phyloP scores from a whole-genome alignment of 345 rosid species.

The Camelina hispida region DNA sequence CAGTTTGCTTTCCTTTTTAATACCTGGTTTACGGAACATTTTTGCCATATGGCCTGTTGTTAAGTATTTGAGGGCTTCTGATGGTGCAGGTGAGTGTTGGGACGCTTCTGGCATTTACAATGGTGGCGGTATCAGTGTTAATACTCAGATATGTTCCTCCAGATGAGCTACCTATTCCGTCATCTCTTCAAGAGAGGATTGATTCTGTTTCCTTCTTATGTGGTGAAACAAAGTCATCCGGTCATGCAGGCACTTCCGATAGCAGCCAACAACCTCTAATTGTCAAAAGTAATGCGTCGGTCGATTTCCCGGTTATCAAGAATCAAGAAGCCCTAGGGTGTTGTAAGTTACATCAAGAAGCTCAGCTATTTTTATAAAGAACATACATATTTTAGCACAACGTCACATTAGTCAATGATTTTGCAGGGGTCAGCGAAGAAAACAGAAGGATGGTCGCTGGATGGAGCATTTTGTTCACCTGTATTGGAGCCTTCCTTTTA shows the following conservation, averaged over 20 bases:
- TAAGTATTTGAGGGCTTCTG: conserved; percentile 24
- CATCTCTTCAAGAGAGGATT: conserved; percentile 77
- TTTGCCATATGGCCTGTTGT: not conserved
- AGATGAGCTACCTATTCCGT: conserved; percentile 80
- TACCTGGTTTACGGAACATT: not conserved
- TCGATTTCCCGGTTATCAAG: conserved; percentile 50
- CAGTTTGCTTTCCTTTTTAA: not conserved
- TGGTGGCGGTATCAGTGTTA: conserved; percentile 93
- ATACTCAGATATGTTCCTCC: conserved; percentile 96
- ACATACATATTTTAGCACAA: conserved; percentile 17
- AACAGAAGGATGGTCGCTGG: conserved; percentile 81
- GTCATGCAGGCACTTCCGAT: conserved; percentile 45
- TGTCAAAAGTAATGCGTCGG: conserved; percentile 37
- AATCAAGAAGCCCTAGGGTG: conserved; percentile 59
- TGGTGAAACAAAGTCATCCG: conserved; percentile 31
- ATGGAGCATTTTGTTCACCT: conserved; percentile 85
- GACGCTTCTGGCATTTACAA: conserved; percentile 94
- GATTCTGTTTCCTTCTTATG: conserved; percentile 60
- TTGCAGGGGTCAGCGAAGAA: conserved; percentile 61
- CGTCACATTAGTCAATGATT: conserved; percentile 7
- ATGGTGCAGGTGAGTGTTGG: conserved; percentile 93
- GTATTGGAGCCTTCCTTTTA: conserved; percentile 73
- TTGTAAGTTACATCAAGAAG: conserved; percentile 51
- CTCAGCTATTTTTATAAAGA: not conserved
- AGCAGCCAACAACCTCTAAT: conserved; percentile 56